Percentiles rank a stretch among this genome's conserved stretches.
These are phyloP conservation scores for Esteya vermicola DNA, from an alignment of 2,329 filamentous ascomycete species.

Conservation along the genomic window DNA sequence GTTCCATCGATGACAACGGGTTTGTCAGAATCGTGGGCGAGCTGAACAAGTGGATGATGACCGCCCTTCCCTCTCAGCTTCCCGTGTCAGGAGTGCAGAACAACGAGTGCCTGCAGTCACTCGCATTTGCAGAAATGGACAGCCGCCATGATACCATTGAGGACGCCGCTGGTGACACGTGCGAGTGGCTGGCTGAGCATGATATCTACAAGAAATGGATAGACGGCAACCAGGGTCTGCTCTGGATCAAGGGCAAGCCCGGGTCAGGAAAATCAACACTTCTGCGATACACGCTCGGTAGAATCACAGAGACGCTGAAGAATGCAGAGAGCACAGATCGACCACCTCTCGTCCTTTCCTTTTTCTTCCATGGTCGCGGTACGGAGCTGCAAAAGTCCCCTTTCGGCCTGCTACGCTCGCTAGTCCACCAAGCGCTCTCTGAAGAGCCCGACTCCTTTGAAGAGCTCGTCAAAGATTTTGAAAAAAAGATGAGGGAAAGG, in stretches of 20 bases:
- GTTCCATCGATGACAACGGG: conserved; percentile 11
- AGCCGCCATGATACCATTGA: background rate
- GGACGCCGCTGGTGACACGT: background rate
- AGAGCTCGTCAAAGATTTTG: conserved; percentile 5
- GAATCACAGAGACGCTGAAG: background rate
- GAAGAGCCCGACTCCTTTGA: conserved; percentile 10
- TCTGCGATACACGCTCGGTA: conserved; percentile 17
- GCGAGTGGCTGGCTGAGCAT: background rate
- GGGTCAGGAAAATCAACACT: conserved; percentile 12
- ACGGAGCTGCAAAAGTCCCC: conserved; percentile 16
- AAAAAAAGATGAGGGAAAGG: background rate
- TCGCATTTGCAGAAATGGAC: background rate
- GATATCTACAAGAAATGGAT: background rate
- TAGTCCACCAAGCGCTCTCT: conserved; percentile 19
- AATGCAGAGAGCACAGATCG: too few species aligned
- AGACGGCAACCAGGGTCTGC: conserved; percentile 10
- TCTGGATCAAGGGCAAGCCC: conserved; percentile 27
- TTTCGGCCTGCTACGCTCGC: conserved; percentile 19
- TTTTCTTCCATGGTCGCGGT: conserved; percentile 23
- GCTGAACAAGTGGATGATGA: background rate
- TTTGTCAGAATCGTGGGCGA: background rate
- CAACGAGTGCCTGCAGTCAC: background rate
- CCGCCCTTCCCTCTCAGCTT: background rate
- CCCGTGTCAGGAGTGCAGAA: background rate
- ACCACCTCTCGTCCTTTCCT: conserved; percentile 13